These are phyloP conservation scores for Neofusicoccum ribis DNA, from an alignment of 2,329 filamentous ascomycete species.

Conservation along the genomic window DNA sequence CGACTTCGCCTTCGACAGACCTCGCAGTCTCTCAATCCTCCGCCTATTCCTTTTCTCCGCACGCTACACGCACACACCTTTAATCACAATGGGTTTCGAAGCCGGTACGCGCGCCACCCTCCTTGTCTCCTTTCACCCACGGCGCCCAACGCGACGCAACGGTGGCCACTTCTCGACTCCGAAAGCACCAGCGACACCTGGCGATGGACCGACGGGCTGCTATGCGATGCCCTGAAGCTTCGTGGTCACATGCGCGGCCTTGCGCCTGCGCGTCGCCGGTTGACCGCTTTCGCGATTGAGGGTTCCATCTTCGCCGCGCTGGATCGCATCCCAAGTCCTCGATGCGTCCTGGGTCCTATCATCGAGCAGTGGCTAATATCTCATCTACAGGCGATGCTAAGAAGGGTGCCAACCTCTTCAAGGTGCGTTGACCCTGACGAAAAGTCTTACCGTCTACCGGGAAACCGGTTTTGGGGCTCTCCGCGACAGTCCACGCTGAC, in stretches of 20 bases:
- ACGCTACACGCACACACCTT: conserved; percentile 12
- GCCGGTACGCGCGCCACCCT: conserved; percentile 31
- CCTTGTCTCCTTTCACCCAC: conserved; percentile 26
- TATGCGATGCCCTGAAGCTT: background rate
- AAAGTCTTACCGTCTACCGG: background rate
- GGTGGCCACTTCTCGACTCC: background rate
- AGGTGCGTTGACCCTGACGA: conserved; percentile 51
- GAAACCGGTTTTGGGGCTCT: conserved; percentile 2
- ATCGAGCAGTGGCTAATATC: conserved; percentile 4
- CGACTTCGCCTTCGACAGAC: background rate
- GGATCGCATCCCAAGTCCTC: background rate
- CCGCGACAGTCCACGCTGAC: conserved; percentile 27
- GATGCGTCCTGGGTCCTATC: no score
- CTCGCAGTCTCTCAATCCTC: conserved; percentile 8
- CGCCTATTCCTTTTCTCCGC: conserved; percentile 19
- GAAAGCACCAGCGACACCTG: background rate
- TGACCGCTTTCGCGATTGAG: conserved; percentile 9
- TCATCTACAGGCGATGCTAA: conserved; percentile 72
- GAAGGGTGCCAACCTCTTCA: conserved; percentile 99
- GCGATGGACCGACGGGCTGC: background rate
- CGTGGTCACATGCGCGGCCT: background rate
- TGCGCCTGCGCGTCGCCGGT: conserved; percentile 1
- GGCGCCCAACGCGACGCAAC: background rate
- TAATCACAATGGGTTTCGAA: conserved; percentile 42
- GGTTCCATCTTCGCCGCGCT: background rate